Evolutionary conservation across 805 yeast species (phyloP).

Genomic region (Wickerhamomyces rabaulensis): DNA sequence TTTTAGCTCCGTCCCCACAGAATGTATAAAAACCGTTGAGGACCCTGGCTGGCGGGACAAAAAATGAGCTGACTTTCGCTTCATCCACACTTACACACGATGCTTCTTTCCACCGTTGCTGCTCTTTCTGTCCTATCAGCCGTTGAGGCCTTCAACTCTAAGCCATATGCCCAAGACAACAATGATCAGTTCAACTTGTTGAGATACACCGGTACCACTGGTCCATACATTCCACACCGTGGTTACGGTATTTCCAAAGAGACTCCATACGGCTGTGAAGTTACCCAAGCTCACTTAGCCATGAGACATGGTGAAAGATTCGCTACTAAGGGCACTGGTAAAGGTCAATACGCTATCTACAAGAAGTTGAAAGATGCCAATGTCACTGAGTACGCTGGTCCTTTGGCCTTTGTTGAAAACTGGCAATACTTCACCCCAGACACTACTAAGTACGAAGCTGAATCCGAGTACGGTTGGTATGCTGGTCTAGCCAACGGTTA

Average conservation of each 20-base stretch:
- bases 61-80: no score
- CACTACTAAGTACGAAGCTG: constrained; percentile 37
- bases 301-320: constrained; percentile 80
- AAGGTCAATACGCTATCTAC: constrained; percentile 15
- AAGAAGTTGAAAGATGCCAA: constrained; percentile 33
- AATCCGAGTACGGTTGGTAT: constrained; percentile 32
- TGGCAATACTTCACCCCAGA: constrained; percentile 45
- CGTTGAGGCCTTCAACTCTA: constrained; percentile 1
- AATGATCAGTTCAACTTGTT: constrained; percentile 22
- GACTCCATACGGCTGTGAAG: constrained; percentile 43
- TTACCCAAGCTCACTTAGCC: constrained; percentile 65
- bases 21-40: no score
- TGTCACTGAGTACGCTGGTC: constrained; percentile 37
- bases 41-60: no score
- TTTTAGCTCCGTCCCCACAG: no score
- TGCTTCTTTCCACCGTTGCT: neutral
- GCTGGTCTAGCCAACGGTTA: constrained; percentile 43
- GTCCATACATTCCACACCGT: constrained; percentile 46
- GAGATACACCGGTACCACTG: constrained; percentile 49
- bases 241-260: constrained; percentile 50
- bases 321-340: constrained; percentile 44
- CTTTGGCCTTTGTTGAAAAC: constrained; percentile 47
- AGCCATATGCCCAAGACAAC: constrained; percentile 18
- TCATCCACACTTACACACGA: neutral
- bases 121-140: neutral